phyloP scores from a whole-genome alignment of 768 basidiomycete species.

The Rhodotorula babjevae region DNA sequence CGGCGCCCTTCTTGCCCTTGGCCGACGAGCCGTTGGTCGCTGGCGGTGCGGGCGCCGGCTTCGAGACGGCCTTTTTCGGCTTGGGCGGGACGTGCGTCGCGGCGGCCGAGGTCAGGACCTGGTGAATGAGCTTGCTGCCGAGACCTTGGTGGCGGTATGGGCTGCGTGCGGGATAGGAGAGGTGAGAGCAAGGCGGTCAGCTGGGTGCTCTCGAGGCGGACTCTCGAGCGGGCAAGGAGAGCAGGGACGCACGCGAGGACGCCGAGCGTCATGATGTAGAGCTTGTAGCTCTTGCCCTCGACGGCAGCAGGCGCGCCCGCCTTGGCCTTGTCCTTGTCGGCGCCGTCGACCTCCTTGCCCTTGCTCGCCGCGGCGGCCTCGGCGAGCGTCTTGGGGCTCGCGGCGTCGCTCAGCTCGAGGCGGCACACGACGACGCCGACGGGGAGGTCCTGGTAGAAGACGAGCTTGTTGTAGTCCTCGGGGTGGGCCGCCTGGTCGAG shows the following conservation, averaged over 20 bases:
- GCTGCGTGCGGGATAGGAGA: neutral
- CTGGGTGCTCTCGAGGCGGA: neutral
- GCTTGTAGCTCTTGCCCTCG: conserved; percentile 25
- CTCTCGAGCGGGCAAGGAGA: too few species aligned
- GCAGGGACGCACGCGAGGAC: conserved; percentile 60
- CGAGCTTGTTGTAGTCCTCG: conserved; percentile 83
- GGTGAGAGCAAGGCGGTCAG: neutral
- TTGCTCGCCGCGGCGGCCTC: conserved; percentile 47
- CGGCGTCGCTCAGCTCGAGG: conserved; percentile 55
- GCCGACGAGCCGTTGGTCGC: neutral
- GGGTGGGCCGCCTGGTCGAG: conserved; percentile 54
- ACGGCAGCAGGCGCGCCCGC: neutral
- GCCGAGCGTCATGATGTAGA: conserved; percentile 91
- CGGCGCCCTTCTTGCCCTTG: conserved; percentile 23
- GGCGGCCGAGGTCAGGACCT: conserved; percentile 53
- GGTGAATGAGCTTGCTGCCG: conserved; percentile 67
- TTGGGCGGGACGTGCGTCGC: conserved; percentile 23
- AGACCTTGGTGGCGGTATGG: conserved; percentile 77
- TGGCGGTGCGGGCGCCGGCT: neutral
- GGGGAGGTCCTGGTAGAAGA: conserved; percentile 89
- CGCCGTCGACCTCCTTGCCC: neutral
- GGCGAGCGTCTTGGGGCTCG: conserved; percentile 48
- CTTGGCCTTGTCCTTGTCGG: neutral
- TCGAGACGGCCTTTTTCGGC: neutral
- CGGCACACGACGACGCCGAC: conserved; percentile 84